Base-by-base conservation (phyloP, 1,139 yeast genomes). In the Wickerhamiella pararugosa region DNA sequence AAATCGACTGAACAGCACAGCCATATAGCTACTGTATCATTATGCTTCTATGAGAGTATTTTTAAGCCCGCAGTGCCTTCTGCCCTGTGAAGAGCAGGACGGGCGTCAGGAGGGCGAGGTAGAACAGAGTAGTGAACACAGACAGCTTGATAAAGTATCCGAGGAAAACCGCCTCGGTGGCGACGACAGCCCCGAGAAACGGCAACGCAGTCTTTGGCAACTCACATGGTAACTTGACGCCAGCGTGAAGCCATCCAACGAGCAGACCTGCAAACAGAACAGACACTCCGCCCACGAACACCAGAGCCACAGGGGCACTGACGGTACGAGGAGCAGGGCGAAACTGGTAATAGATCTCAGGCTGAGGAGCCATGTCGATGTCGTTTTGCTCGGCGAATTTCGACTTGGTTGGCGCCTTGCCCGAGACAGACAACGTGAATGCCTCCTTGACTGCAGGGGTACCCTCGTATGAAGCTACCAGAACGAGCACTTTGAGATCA, bases 311-410 rank as follows among this genome's bases (percentile, higher is more conserved):
- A 2, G 67, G 47, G 7, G 76, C 59, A 45, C 74, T 66, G 7
- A 76, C 77, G 25, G 76, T 73, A 39, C 62, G 60, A 33, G 79
- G 76, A 27, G 74, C 72, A 5, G 64, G 56, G 47, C 68, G 69
- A 67, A 86, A 86, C 39, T 66, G 61, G 58, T 84, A 93, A 50
- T 66, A 66, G 51, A 86, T 80, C 60, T 81, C 93, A 6, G 80
- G 76, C 57, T 70, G 63, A 28, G 65, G 56, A 2, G 71, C 76
- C 46, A 73, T 62, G 25, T 4, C 10, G 15, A 40, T 25, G 25
- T 28, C 25, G 32, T 36, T 35, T 11, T 26, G 56, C 49, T n/a
- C 69, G 61, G 45, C 60, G 55, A 7, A 47, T 51, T 46, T 65
- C 57, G 6, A 41, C 37, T 9, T 50, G 45, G 37, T 44, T 34